phyloP scores from a whole-genome alignment of 179 eudicot species.

The Camellia oleifera region DNA sequence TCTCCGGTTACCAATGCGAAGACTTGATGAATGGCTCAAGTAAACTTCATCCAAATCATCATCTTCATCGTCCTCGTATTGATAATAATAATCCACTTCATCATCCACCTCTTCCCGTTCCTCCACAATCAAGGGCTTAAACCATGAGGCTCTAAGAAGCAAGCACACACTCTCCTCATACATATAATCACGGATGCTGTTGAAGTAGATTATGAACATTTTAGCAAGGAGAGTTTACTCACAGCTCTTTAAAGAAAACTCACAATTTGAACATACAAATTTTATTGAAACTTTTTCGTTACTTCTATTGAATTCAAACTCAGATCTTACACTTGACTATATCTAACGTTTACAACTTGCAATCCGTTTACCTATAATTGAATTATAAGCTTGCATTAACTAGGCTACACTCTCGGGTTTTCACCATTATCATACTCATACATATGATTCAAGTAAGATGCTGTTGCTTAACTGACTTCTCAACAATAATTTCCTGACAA shows the following conservation, averaged over 20 bases:
- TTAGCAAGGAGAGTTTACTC: too few species aligned
- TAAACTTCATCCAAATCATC: constrained; percentile 65
- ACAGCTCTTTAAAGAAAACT: neutral
- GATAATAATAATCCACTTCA: constrained; percentile 43
- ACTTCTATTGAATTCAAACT: neutral
- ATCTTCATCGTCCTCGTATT: constrained; percentile 49
- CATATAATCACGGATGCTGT: constrained; percentile 87
- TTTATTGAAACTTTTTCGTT: neutral
- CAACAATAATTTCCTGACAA: neutral
- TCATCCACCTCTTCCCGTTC: constrained; percentile 45
- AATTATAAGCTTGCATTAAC: neutral
- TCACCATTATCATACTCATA: neutral
- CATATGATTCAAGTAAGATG: neutral
- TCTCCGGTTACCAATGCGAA: constrained; percentile 80
- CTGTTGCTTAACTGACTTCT: neutral
- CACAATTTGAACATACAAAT: neutral
- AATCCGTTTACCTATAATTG: neutral
- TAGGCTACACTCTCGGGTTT: neutral
- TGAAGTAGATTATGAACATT: neutral
- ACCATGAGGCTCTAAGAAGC: constrained; percentile 88
- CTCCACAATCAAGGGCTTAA: constrained; percentile 65
- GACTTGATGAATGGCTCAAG: constrained; percentile 44
- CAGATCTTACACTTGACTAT: too few species aligned
- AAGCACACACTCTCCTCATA: constrained; percentile 93
- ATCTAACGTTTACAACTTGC: neutral